Base-by-base conservation (phyloP, 176 grass and related monocot species). In the Puya raimondii region DNA sequence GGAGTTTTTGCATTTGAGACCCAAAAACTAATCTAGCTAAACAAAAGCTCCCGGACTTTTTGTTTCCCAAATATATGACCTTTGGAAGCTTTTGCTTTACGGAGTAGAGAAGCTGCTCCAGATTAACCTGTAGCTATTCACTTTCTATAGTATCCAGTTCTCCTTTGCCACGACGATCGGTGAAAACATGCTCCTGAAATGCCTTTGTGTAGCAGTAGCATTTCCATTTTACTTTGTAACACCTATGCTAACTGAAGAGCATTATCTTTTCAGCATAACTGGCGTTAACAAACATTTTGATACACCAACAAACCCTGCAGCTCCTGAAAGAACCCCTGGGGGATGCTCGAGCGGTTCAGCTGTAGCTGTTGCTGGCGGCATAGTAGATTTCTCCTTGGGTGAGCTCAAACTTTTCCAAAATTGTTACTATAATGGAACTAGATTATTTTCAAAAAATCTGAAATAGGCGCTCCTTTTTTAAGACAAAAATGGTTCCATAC, bases 311-410 rank as follows among this genome's bases (percentile, higher is more conserved):
- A 99, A 99, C 84, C 90, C 95, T 70, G 67, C 71, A 16, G 78
- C 75, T 64, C 73, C 69, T 12, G 82, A 88, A 53, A 81, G 70
- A 72, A 80, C 91, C 76, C 87, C 95, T 66, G 95, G 95, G 18
- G 95, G 95, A 63, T 99, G 89, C 59, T 99, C 90, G 63, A 99
- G 95, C 64, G 95, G 95, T 69, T 99, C 95, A 22, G 87, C 95
- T 73, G 90, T 93, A 26, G 87, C 95, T 68, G 95, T 99, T 84
- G 90, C 87, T 78, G 70, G 75, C 75, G 86, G 87, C 18, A 81
- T 93, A 63, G 95, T 91, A 74, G 90, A 99, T 83, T 99, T 99
- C 80, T 80, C 94, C n/a, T 85, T 99, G 69, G 94, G 94, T 99
- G 75, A 86, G 84, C 33, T 69, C 48, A 5, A 51, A 12, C 2